Percentiles rank a stretch among this genome's conserved stretches.
Evolutionary conservation across 306 rosid species (phyloP).

Genomic region (Myrica gale): DNA sequence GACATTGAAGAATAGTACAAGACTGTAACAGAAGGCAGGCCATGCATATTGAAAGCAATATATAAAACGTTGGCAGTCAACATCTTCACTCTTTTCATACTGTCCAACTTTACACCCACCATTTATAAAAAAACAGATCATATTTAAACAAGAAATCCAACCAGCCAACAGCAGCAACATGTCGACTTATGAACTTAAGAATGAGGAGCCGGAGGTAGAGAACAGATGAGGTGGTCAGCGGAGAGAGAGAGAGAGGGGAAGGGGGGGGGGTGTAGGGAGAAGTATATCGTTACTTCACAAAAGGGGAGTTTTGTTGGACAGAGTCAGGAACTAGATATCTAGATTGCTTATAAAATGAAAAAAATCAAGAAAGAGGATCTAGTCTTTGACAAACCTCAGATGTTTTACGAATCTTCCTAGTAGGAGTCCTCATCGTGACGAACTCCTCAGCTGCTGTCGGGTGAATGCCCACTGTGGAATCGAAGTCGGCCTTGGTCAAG

Average conservation of each 20-base stretch:
- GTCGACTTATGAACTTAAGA: not conserved
- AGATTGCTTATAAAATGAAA: not conserved
- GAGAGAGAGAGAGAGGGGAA: not conserved
- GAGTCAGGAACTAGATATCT: not conserved
- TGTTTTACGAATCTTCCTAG: slow-evolving; percentile 64
- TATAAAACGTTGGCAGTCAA: not conserved
- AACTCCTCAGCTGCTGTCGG: slow-evolving; percentile 95
- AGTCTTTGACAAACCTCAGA: slow-evolving; percentile 55
- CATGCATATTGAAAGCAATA: not conserved
- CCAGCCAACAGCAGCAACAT: not conserved
- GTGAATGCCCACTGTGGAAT: slow-evolving; percentile 88
- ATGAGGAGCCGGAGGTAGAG: not conserved
- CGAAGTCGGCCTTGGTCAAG: slow-evolving; percentile 87
- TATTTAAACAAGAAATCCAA: not conserved
- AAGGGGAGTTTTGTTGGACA: not conserved
- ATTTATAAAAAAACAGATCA: not conserved
- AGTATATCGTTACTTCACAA: not conserved
- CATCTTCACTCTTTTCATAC: not conserved
- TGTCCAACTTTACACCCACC: not conserved
- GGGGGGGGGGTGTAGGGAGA: not conserved
- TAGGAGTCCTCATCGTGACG: slow-evolving; percentile 88
- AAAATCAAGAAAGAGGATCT: slow-evolving; percentile 5
- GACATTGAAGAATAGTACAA: not conserved
- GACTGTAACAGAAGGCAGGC: not conserved
- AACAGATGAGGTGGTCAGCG: too few relatives aligned